These are phyloP conservation scores for Astrothelium subdiscretum DNA, from an alignment of 495 filamentous ascomycete species.

Conservation along the genomic window DNA sequence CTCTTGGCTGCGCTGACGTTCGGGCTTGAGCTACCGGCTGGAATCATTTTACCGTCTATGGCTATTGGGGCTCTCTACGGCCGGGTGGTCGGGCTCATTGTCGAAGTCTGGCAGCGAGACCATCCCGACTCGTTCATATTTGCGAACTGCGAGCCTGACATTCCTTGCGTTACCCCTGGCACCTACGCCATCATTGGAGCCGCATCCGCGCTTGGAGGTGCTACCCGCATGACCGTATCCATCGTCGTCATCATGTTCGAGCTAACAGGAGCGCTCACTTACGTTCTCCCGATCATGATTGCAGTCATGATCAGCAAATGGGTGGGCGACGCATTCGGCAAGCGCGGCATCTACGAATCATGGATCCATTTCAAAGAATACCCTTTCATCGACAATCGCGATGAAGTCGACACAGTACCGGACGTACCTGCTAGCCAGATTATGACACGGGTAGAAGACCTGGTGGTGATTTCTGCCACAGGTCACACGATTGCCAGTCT, in stretches of 20 bases:
- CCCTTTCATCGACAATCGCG: constrained; percentile 88
- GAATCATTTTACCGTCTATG: constrained; percentile 95
- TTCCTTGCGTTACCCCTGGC: constrained; percentile 84
- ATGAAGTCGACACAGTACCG: constrained; percentile 58
- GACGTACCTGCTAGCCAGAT: constrained; percentile 74
- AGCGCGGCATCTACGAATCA: constrained; percentile 89
- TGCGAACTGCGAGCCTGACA: constrained; percentile 69
- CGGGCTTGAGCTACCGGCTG: constrained; percentile 91
- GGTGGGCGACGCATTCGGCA: constrained; percentile 94
- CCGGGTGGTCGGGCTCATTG: constrained; percentile 77
- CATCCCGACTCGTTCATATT: constrained; percentile 71
- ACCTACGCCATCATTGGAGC: constrained; percentile 95
- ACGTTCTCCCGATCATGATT: constrained; percentile 97
- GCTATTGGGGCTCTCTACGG: constrained; percentile 88
- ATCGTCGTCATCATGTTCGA: constrained; percentile 99
- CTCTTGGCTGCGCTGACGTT: constrained; percentile 83
- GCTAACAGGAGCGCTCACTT: constrained; percentile 87
- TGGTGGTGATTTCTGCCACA: constrained; percentile 72
- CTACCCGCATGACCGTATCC: constrained; percentile 93
- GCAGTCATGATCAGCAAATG: constrained; percentile 98
- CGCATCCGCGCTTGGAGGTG: constrained; percentile 87
- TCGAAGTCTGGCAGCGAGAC: constrained; percentile 77
- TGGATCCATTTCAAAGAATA: constrained; percentile 97
- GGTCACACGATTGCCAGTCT: constrained; percentile 78
- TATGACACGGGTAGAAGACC: constrained; percentile 87